A percentile compares a stretch with the other conserved stretches of the same genome.
These are phyloP conservation scores for Xylaria acuta DNA, from an alignment of 495 filamentous ascomycete species.

Conservation along the genomic window DNA sequence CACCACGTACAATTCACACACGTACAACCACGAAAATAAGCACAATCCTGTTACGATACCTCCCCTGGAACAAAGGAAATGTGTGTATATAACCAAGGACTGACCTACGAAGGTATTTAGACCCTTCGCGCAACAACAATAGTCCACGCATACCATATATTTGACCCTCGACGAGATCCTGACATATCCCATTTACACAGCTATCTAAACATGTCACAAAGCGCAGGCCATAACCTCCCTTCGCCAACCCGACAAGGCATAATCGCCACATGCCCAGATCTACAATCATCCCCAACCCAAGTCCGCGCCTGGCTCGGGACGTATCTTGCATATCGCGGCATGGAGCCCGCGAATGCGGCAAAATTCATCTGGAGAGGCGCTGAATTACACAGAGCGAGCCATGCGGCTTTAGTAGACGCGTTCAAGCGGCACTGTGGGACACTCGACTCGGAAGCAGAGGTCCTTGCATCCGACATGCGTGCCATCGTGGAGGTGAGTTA, in stretches of 20 bases:
- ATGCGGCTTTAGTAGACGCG: background rate
- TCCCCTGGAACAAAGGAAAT: background rate
- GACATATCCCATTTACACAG: background rate
- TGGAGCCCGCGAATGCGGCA: background rate
- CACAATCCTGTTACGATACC: background rate
- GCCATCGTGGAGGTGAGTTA: conserved; percentile 16
- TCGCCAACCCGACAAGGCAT: conserved; percentile 1
- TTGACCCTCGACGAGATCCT: too few relatives aligned
- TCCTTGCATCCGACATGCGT: conserved; percentile 19
- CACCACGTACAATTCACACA: background rate
- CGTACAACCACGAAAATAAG: background rate
- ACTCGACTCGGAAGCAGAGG: conserved; percentile 24
- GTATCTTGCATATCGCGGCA: conserved; percentile 20
- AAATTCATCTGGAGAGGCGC: conserved; percentile 21
- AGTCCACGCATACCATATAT: background rate
- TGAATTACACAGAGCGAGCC: conserved; percentile 15
- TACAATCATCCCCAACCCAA: background rate
- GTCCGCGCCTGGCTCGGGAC: conserved; percentile 20
- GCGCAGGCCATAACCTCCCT: background rate
- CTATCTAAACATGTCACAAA: background rate
- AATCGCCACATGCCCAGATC: conserved; percentile 12
- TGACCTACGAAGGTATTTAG: background rate
- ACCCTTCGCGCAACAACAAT: background rate
- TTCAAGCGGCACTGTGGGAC: conserved; percentile 18
- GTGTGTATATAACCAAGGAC: background rate